phyloP scores from a whole-genome alignment of 1,139 yeast species.

The Zygosaccharomyces sapae region DNA sequence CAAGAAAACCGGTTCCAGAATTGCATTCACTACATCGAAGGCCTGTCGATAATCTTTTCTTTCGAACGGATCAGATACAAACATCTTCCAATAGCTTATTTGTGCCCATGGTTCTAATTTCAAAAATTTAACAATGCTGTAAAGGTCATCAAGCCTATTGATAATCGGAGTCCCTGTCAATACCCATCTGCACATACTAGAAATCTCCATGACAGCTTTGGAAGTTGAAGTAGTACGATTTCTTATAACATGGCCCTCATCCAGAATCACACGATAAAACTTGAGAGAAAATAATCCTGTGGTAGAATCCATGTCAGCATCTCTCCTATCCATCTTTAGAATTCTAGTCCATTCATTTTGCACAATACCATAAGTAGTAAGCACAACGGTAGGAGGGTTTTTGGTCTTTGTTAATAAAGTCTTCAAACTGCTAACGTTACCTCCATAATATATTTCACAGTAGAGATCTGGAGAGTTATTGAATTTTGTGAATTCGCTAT shows the following conservation, averaged over 20 bases:
- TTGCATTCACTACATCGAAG: constrained; percentile 75
- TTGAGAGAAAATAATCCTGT: constrained; percentile 67
- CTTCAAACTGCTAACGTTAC: constrained; percentile 48
- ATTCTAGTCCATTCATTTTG: constrained; percentile 59
- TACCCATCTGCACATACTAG: constrained; percentile 72
- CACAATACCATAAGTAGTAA: constrained; percentile 88
- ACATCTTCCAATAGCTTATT: constrained; percentile 83
- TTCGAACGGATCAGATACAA: constrained; percentile 81
- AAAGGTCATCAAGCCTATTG: constrained; percentile 82
- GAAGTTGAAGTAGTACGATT: constrained; percentile 79
- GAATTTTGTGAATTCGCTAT: constrained; percentile 64
- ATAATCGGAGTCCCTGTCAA: constrained; percentile 96
- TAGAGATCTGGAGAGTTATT: constrained; percentile 47
- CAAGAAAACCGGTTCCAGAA: constrained; percentile 75
- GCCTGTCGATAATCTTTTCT: constrained; percentile 66
- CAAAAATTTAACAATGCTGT: constrained; percentile 69
- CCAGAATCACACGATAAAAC: constrained; percentile 75
- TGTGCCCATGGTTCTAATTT: constrained; percentile 86
- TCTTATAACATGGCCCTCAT: constrained; percentile 89
- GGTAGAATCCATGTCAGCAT: constrained; percentile 14
- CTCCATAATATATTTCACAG: constrained; percentile 68
- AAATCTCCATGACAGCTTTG: constrained; percentile 65
- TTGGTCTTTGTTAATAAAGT: constrained; percentile 27
- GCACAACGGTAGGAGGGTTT: constrained; percentile 62
- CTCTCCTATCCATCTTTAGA: constrained; percentile 9